Evolutionary conservation across 179 eudicot genomes (phyloP).

Genomic region (Silene noctiflora): DNA sequence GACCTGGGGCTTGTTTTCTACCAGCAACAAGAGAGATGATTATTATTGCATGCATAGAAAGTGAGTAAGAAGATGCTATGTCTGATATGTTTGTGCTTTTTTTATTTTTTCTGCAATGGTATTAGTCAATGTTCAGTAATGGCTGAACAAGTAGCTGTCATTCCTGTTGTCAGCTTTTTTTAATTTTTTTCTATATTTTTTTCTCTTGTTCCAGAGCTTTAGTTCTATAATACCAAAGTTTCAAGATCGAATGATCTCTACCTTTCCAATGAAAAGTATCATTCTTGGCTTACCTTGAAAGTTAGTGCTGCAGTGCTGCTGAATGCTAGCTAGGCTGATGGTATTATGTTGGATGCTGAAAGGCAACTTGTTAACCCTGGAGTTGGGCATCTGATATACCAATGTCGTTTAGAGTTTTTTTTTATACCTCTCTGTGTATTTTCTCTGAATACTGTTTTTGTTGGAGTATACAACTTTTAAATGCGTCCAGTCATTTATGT

Average conservation of each 20-base stretch:
- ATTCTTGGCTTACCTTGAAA: background rate
- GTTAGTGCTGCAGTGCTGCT: background rate
- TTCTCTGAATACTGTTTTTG: background rate
- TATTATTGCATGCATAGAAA: background rate
- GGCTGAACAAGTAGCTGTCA: background rate
- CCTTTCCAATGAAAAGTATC: background rate
- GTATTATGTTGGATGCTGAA: slow-evolving; percentile 8
- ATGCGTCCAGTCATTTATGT: background rate
- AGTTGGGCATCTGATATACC: background rate
- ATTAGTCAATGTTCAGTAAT: background rate
- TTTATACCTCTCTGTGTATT: background rate
- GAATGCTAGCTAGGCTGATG: background rate
- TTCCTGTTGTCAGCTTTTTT: background rate
- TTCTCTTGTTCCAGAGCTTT: background rate
- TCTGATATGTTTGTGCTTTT: background rate
- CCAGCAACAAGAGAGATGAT: background rate
- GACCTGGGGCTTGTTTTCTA: background rate
- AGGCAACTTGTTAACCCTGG: background rate
- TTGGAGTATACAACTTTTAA: background rate
- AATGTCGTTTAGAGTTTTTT: background rate
- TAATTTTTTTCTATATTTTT: too few species aligned
- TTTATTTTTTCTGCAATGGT: background rate
- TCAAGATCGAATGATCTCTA: background rate
- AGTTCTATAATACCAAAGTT: background rate
- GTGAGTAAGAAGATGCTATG: background rate